Evolutionary conservation across 148 eudicot genomes (phyloP).

Genomic region (Limonium bicolor): DNA sequence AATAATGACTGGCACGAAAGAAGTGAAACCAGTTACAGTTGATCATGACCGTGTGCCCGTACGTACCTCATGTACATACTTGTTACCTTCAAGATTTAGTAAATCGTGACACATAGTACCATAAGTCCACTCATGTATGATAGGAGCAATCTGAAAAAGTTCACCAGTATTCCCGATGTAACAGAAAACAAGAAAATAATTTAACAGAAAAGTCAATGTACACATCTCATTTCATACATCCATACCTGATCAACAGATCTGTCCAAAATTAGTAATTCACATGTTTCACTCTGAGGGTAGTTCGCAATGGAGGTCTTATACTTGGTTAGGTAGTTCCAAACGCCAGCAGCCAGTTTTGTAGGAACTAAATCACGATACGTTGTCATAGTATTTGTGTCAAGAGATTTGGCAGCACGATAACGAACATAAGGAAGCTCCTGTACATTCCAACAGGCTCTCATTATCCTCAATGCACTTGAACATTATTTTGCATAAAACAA

Average conservation of each 20-base stretch:
- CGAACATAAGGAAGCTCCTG: conserved; percentile 94
- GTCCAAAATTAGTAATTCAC: conserved; percentile 81
- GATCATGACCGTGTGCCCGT: too few relatives aligned
- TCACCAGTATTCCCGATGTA: conserved; percentile 8
- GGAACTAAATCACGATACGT: conserved; percentile 87
- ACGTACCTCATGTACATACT: conserved; percentile 84
- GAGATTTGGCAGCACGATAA: conserved; percentile 87
- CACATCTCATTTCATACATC: too few relatives aligned
- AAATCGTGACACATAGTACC: conserved; percentile 98
- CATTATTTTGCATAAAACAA: neutral
- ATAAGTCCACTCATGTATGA: conserved; percentile 98
- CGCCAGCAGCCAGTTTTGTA: conserved; percentile 87
- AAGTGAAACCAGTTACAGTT: too few relatives aligned
- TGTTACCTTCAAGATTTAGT: conserved; percentile 77
- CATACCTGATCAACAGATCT: conserved; percentile 93
- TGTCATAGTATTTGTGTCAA: conserved; percentile 73
- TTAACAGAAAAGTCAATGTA: conserved; percentile 1
- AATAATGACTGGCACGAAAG: too few relatives aligned
- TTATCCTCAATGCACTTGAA: neutral
- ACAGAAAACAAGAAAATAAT: neutral
- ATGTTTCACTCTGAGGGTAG: conserved; percentile 88
- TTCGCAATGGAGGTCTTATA: conserved; percentile 48
- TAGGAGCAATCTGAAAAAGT: conserved; percentile 66
- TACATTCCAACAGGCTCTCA: conserved; percentile 7
- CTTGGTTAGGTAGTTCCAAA: conserved; percentile 71